Base-by-base conservation (phyloP, 2,329 filamentous ascomycete genomes). In the Elsinoe australis region DNA sequence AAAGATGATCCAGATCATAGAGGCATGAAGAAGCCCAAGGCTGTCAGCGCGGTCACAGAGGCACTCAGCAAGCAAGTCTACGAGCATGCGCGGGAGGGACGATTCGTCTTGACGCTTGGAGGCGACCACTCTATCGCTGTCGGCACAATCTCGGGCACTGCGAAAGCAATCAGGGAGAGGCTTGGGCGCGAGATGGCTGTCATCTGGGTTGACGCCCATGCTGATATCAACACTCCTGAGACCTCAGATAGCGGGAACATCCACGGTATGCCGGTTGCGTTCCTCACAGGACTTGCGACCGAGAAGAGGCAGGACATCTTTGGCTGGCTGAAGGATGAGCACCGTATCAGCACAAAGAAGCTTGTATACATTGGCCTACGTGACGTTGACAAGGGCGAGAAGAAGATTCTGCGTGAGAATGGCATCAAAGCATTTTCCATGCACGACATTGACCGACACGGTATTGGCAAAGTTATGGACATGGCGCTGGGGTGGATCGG, bases 401-500 rank as follows among this genome's bases (percentile, higher is more conserved):
- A 95, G 82, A 78, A 81, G 70, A 86, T 95, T 52, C 71, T 98
- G 54, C 77, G 83, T 50, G 87, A 96, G 56, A 74, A 96, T 61
- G 83, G 84, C 33, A 92, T 98, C 72, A 90, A 87, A 73, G 90
- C 90, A 3, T 98, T 96, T 62, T 90, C 84, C 70, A 98, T 98
- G 92, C 92, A 95, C 64, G 92, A 98, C 64, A 85, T 98, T 66
- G 92, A 98, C 68, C 77, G 87, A 47, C 76, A 96, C 63, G 92
- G 92, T 38, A 98, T 98, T 60, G 92, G 92, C 49, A 84, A 83
- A 55, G 87, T 98, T 55, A 88, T 98, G 71, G 92, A 96, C 61
- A 94, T 95, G 90, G 90, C 90, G n/a, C 76, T 98, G 47, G 90
- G 83, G 24, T 89, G 95, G 72, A 94, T 96, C 56, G 92, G 92